phyloP scores from a whole-genome alignment of 2,329 filamentous ascomycete genomes.

The Capronia epimyces region DNA sequence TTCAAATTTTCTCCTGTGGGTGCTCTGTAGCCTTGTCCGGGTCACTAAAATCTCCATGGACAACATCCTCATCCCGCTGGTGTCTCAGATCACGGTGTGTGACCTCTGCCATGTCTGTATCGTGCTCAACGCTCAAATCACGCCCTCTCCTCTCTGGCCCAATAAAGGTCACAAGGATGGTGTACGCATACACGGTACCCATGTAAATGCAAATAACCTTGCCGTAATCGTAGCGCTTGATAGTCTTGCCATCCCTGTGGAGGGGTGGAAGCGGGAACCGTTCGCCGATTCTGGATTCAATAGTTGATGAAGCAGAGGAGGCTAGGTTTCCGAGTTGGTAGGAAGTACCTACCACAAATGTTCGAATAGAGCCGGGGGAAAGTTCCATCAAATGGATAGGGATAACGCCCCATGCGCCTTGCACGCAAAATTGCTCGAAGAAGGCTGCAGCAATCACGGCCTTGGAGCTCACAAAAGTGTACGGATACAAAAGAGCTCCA shows the following conservation, averaged over 20 bases:
- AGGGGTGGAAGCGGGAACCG: conserved; percentile 61
- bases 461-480: conserved; percentile 61
- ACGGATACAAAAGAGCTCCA: conserved; percentile 75
- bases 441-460: conserved; percentile 73
- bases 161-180: conserved; percentile 47
- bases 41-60: conserved; percentile 15
- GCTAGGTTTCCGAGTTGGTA: conserved; percentile 62
- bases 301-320: conserved; percentile 61
- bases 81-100: conserved; percentile 23
- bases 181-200: conserved; percentile 68
- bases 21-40: conserved; percentile 22
- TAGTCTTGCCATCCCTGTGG: conserved; percentile 38
- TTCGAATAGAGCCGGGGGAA: conserved; percentile 55
- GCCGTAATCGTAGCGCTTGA: conserved; percentile 64
- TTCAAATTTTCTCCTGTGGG: conserved; percentile 18
- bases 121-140: conserved; percentile 45
- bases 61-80: conserved; percentile 9
- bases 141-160: conserved; percentile 47
- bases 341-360: conserved; percentile 57
- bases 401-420: conserved; percentile 71
- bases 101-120: conserved; percentile 43
- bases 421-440: conserved; percentile 75
- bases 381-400: conserved; percentile 64
- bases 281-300: conserved; percentile 70
- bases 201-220: conserved; percentile 88